A percentile compares a stretch with the other conserved stretches of the same genome.
phyloP scores from a whole-genome alignment of 106 monocot genomes.

The Dendrobium officinale region DNA sequence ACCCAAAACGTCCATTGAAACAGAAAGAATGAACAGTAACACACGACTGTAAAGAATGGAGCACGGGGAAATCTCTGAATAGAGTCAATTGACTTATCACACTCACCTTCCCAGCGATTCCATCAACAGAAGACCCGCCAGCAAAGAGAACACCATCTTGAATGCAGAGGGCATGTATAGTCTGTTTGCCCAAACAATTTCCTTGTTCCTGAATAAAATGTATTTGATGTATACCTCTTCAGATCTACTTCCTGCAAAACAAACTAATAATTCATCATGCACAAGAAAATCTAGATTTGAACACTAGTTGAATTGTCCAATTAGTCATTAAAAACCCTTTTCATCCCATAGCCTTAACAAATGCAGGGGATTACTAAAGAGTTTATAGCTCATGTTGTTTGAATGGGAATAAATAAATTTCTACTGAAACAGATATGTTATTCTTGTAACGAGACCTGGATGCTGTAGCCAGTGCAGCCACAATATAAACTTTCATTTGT shows the following conservation, averaged over 20 bases:
- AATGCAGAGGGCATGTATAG: conserved; percentile 27
- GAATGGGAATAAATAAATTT: neutral
- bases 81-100: neutral
- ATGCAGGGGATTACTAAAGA: neutral
- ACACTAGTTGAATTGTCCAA: neutral
- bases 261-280: neutral
- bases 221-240: conserved; percentile 23
- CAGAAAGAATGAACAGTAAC: neutral
- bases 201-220: conserved; percentile 39
- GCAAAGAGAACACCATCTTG: conserved; percentile 37
- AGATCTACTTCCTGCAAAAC: conserved; percentile 40
- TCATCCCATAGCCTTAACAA: neutral
- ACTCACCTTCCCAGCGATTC: conserved; percentile 46
- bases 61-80: neutral
- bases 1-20: neutral
- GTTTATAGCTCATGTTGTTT: neutral
- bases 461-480: conserved; percentile 42
- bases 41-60: neutral
- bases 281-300: neutral
- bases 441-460: conserved; percentile 25
- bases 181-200: conserved; percentile 44
- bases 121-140: conserved; percentile 49
- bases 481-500: conserved; percentile 33
- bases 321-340: neutral
- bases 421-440: neutral